A percentile compares a stretch with the other conserved stretches of the same genome.
These are phyloP conservation scores for Didymella arachidicola DNA, from an alignment of 2,329 filamentous ascomycete genomes.

Conservation along the genomic window DNA sequence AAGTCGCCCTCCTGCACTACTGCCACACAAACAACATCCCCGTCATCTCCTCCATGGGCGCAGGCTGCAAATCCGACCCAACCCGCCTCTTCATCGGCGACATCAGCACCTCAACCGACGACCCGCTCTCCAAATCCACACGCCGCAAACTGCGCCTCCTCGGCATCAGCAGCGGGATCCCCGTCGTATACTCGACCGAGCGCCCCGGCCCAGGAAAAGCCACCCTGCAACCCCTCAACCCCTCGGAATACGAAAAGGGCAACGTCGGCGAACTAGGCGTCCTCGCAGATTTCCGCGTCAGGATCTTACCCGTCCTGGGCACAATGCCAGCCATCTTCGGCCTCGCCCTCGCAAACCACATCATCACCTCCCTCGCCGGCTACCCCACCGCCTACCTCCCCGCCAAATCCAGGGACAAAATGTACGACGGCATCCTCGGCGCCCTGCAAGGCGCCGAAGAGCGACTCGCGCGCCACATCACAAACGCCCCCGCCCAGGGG, in stretches of 20 bases:
- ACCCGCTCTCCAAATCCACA: conserved; percentile 85
- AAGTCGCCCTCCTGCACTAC: conserved; percentile 88
- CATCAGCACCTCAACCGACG: conserved; percentile 86
- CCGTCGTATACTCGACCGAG: conserved; percentile 91
- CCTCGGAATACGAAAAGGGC: conserved; percentile 88
- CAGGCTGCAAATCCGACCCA: conserved; percentile 87
- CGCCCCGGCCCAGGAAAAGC: conserved; percentile 91
- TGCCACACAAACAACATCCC: conserved; percentile 79
- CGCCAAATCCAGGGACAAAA: conserved; percentile 84
- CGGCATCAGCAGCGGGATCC: conserved; percentile 84
- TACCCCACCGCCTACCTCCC: conserved; percentile 88
- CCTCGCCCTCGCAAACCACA: conserved; percentile 88
- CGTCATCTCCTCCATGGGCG: conserved; percentile 95
- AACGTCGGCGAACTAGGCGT: conserved; percentile 85
- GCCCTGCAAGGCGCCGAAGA: conserved; percentile 81
- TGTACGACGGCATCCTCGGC: conserved; percentile 85
- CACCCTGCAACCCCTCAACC: conserved; percentile 81
- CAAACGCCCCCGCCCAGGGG: conserved; percentile 67
- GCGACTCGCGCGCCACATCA: conserved; percentile 68
- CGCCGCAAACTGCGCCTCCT: conserved; percentile 76
- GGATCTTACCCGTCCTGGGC: conserved; percentile 93
- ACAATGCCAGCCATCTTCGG: conserved; percentile 99
- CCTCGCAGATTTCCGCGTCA: conserved; percentile 88
- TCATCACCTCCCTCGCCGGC: conserved; percentile 80
- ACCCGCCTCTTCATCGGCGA: conserved; percentile 90